Evolutionary conservation across 805 yeast species (phyloP), one percentile per base, ranked within the genome.

Genomic region (Candida awuae): DNA sequence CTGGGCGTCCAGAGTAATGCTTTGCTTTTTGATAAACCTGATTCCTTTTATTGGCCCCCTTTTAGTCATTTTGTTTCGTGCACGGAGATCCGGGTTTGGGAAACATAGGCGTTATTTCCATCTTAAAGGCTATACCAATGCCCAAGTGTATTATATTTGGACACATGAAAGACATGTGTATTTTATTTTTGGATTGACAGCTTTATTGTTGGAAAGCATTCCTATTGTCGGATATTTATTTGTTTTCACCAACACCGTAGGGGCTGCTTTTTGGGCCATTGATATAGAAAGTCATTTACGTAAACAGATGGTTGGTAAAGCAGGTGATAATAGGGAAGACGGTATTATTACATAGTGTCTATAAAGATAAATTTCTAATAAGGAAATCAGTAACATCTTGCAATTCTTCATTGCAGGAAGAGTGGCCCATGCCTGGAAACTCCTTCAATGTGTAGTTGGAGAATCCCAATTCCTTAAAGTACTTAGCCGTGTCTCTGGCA

Each of bases 371-470:
- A 34, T 32, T 35, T 35, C 38, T 35, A 50, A 53, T 13, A 23
- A 81, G 42, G 51, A 79, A 77, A 3, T 56, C 50, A 25, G 66
- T 52, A 8, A 79, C 63, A 29, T 80, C 82, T 1, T 43, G 52
- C 45, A 90, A 55, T 55, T 87, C 97, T 38, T 77, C 74, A 17
- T 78, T 77, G 39, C 66, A 65, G 1, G 85, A 72, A 25, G 80
- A 68, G 58, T 88, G 97, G 0, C 66, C 77, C 57, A 85, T 62
- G 1, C 83, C 84, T 4, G 56, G 51, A 54, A 84, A 90, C 10
- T 62, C 58, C 33, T 75, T 65, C 55, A 74, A 83, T 21, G 61
- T 53, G 45, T 68, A 70, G 16, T 68, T 54, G 10, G 56, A 57
- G 48, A 69, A 62, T 0, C 81, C 84, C 2, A 61, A 38, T 2